Evolutionary conservation across 169 alveolate genomes (phyloP).

Genomic region (Plasmodium cynomolgi): DNA sequence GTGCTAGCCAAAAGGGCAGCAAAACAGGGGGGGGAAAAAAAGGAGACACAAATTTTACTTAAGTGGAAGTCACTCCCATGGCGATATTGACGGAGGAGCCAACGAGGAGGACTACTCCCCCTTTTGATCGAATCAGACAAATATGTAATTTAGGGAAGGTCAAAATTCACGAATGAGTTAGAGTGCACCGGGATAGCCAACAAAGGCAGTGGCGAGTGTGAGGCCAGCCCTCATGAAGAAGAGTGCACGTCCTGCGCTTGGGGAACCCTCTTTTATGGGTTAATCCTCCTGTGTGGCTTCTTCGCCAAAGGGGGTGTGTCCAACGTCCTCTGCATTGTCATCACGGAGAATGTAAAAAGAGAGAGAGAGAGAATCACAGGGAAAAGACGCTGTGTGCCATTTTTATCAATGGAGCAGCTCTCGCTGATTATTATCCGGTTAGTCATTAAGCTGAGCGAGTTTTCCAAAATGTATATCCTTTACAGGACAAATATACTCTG

Average conservation of each 20-base stretch:
- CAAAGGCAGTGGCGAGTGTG: not conserved
- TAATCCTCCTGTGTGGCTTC: conserved; percentile 4
- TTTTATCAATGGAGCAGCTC: not conserved
- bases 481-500: not conserved
- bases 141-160: not conserved
- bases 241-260: not conserved
- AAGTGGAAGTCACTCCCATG: not conserved
- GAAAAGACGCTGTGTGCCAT: not conserved
- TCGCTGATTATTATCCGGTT: not conserved
- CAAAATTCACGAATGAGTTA: not conserved
- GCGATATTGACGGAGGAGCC: not conserved
- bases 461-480: not conserved
- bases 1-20: not conserved
- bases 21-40: not conserved
- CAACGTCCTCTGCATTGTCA: conserved; percentile 23
- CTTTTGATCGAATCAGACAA: not conserved
- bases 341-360: conserved; percentile 25
- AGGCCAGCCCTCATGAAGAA: not conserved
- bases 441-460: not conserved
- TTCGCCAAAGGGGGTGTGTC: conserved; percentile 10
- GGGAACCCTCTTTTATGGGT: not conserved
- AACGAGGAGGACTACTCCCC: not conserved
- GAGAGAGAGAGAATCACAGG: not conserved
- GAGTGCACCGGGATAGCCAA: not conserved
- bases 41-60: not conserved